Evolutionary conservation across 2,329 filamentous ascomycete species (phyloP), one percentile per base, ranked within the genome.

Genomic region (Bipolaris sorokiniana): DNA sequence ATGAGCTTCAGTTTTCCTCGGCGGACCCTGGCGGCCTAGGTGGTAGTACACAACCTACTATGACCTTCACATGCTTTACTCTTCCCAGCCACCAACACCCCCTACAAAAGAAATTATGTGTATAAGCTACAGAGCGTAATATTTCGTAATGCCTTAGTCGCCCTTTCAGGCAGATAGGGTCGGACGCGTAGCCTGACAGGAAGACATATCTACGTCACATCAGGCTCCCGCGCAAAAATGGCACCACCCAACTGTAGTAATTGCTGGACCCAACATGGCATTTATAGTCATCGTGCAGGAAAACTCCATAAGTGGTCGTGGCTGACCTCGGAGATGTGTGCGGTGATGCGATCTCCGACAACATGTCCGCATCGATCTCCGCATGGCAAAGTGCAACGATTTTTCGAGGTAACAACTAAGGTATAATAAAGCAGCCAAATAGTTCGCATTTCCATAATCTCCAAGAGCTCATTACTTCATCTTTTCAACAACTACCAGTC

Each of bases 1-100:
- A 55, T 34, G 55, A 59, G 48, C 51, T 54, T 63, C 56, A 44
- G 33, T 13, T 41, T 54, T 48, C 31, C 62, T 64, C 62, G 62
- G 62, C 38, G 3, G 44, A 46, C 38, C 51, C 38, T 56, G 23
- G 13, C 16, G 38, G 23, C 26, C 42, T 45, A 13, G 11, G 16
- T 23, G 22, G 4, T 23, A 23, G 22, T 40, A 41, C 22, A 23
- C 26, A 44, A 26, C 23, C 28, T 41, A 22, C 34, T 13, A 42
- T 15, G 15, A 20, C 7, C 40, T 23, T 15, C 20, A 45, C 13
- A 42, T 20, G n/a, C 31, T 26, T 36, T 31, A 31, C 16, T 23
- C 9, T n/a, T 9, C 7, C 23, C 42, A 45, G n/a, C 41, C 41
- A 31, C 4, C 23, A 31, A 28, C 26, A 16, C 23, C 9, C n/a